phyloP scores from a whole-genome alignment of 169 alveolate species.

The Eimeria brunetti region DNA sequence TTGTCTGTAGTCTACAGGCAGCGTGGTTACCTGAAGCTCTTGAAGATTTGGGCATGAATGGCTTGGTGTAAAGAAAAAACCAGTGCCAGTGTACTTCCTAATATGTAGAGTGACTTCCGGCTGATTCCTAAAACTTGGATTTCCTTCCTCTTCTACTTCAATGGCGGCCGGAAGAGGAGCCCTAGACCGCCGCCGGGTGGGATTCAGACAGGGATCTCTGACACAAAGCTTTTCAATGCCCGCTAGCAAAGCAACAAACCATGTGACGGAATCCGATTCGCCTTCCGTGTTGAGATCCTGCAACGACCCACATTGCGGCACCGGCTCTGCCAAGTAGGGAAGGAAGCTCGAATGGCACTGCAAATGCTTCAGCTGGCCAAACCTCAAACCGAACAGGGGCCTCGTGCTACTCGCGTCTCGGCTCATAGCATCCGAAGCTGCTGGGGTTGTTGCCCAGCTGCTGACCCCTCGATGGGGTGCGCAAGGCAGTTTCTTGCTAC shows the following conservation, averaged over 20 bases:
- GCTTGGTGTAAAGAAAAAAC: conserved; percentile 40
- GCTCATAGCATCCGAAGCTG: too few species aligned
- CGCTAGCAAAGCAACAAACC: conserved; percentile 63
- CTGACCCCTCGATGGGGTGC: neutral
- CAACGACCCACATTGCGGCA: conserved; percentile 61
- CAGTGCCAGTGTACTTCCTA: conserved; percentile 51
- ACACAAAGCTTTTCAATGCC: conserved; percentile 44
- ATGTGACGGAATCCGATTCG: conserved; percentile 26
- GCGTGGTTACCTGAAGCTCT: conserved; percentile 30
- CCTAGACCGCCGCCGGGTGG: conserved; percentile 52
- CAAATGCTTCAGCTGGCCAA: conserved; percentile 54
- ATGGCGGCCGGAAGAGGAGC: conserved; percentile 2
- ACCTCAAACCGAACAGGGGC: conserved; percentile 61
- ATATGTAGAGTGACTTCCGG: conserved; percentile 41
- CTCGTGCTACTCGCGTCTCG: neutral
- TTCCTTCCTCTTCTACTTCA: conserved; percentile 17
- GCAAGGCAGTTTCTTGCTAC: neutral
- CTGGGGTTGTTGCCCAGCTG: neutral
- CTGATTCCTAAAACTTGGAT: neutral
- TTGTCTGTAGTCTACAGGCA: neutral
- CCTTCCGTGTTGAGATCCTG: conserved; percentile 49
- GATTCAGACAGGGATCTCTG: conserved; percentile 48
- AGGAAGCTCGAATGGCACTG: conserved; percentile 71
- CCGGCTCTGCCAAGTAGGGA: conserved; percentile 69
- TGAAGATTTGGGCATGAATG: conserved; percentile 40